These are phyloP conservation scores for Funneliformis caledonium DNA, from an alignment of 371 early-diverging fungal genomes.

Conservation along the genomic window DNA sequence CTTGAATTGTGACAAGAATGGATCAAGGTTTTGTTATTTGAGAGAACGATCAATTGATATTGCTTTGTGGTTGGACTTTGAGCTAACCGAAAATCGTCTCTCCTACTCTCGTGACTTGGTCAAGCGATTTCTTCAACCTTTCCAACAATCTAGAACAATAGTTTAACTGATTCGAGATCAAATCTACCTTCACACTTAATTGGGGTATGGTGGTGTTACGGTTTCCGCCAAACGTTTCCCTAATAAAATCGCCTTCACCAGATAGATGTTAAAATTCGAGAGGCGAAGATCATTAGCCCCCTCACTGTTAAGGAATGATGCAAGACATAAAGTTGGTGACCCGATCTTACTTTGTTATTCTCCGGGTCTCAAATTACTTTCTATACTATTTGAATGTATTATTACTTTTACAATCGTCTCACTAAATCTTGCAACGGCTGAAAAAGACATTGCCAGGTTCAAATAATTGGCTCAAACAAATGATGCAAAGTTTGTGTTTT, in stretches of 20 bases:
- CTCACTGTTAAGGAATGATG: not conserved
- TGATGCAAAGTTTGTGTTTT: constrained; percentile 7
- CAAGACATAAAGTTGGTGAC: constrained; percentile 20
- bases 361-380: constrained; percentile 32
- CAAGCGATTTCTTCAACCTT: not conserved
- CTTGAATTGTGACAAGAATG: constrained; percentile 5
- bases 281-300: not conserved
- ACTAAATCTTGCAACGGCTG: constrained; percentile 28
- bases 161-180: constrained; percentile 18
- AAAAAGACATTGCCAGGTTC: constrained; percentile 35
- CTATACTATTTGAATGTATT: constrained; percentile 31
- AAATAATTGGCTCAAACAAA: constrained; percentile 8
- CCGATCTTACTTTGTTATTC: constrained; percentile 33
- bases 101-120: constrained; percentile 21
- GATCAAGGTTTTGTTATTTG: not conserved
- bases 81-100: constrained; percentile 21
- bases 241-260: constrained; percentile 8
- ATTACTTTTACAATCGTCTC: constrained; percentile 27
- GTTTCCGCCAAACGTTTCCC: constrained; percentile 15
- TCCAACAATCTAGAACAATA: not conserved
- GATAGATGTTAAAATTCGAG: constrained; percentile 8
- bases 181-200: not conserved
- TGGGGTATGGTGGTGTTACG: constrained; percentile 14
- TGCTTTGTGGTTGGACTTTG: constrained; percentile 33
- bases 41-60: constrained; percentile 28